Evolutionary conservation across 805 yeast genomes (phyloP).

Genomic region (Hanseniaspora thailandica): DNA sequence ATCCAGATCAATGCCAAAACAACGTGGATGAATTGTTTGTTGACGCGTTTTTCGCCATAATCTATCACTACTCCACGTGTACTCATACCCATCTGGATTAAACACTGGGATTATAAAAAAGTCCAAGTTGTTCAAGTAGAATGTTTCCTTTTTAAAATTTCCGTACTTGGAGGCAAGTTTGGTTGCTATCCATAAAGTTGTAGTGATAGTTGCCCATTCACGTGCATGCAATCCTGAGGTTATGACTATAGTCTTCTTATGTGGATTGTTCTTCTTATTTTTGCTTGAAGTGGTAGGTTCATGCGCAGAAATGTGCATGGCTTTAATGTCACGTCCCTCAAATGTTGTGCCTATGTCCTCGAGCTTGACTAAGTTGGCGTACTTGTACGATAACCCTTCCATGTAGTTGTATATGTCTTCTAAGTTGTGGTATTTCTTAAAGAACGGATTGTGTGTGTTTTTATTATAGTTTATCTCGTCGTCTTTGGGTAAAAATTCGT

Average conservation of each 20-base stretch:
- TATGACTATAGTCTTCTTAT: conserved; percentile 55
- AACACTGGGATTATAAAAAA: conserved; percentile 70
- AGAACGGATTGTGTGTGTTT: conserved; percentile 43
- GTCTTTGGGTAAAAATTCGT: conserved; percentile 1
- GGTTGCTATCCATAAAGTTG: conserved; percentile 48
- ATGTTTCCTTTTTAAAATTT: conserved; percentile 31
- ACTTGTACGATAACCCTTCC: conserved; percentile 46
- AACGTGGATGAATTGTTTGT: conserved; percentile 49
- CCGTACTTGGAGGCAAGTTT: conserved; percentile 40
- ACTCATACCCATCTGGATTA: conserved; percentile 85
- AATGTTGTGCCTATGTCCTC: conserved; percentile 64
- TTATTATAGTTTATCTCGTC: conserved; percentile 13
- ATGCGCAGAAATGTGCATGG: conserved; percentile 49
- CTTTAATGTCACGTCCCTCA: conserved; percentile 62
- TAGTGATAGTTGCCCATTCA: conserved; percentile 74
- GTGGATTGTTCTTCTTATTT: conserved; percentile 24
- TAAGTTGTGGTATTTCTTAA: conserved; percentile 56
- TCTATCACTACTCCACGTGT: conserved; percentile 69
- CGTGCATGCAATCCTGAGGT: conserved; percentile 83
- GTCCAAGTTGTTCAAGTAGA: conserved; percentile 48
- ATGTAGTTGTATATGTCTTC: conserved; percentile 64
- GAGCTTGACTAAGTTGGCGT: conserved; percentile 49
- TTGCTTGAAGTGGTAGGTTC: conserved; percentile 28
- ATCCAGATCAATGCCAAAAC: conserved; percentile 78
- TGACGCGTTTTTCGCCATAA: conserved; percentile 87